Evolutionary conservation across 352 stramenopile species (phyloP).

Genomic region (Phytophthora chlamydospora): DNA sequence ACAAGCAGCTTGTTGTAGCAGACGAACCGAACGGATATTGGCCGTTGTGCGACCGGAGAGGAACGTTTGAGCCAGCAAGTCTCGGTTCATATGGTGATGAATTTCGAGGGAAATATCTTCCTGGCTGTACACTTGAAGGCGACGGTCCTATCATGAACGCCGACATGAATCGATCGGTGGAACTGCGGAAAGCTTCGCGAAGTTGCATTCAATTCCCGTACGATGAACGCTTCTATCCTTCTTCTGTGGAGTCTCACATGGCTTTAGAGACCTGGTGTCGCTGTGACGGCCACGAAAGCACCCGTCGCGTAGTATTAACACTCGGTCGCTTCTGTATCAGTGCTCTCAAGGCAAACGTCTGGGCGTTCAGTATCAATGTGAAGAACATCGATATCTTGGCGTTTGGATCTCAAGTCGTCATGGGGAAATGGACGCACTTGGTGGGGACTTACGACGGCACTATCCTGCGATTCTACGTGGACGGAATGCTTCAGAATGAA

Average conservation of each 20-base stretch:
- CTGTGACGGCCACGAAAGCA: slow-evolving; percentile 73
- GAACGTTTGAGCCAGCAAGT: slow-evolving; percentile 71
- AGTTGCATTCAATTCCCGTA: slow-evolving; percentile 69
- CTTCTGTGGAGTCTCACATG: slow-evolving; percentile 42
- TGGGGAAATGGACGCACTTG: slow-evolving; percentile 87
- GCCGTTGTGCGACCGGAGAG: slow-evolving; percentile 86
- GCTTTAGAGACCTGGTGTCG: slow-evolving; percentile 84
- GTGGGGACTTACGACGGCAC: slow-evolving; percentile 91
- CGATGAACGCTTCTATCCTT: slow-evolving; percentile 47
- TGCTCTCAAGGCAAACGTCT: slow-evolving; percentile 75
- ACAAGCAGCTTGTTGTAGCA: slow-evolving; percentile 74
- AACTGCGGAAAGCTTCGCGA: slow-evolving; percentile 58
- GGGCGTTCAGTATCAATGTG: slow-evolving; percentile 83
- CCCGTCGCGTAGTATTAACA: slow-evolving; percentile 66
- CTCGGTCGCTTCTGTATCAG: slow-evolving; percentile 79
- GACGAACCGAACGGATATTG: slow-evolving; percentile 86
- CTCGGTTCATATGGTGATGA: slow-evolving; percentile 55
- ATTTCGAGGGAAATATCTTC: slow-evolving; percentile 62
- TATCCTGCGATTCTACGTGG: slow-evolving; percentile 81
- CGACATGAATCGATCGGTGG: slow-evolving; percentile 76
- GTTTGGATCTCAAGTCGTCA: slow-evolving; percentile 53
- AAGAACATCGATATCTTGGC: slow-evolving; percentile 80
- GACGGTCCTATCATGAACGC: slow-evolving; percentile 83
- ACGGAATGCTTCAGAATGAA: slow-evolving; percentile 74
- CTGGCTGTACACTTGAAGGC: slow-evolving; percentile 71